A percentile compares a stretch with the other conserved stretches of the same genome.
Conservation (phyloP, 495 filamentous ascomycete species). For the Daldinia bambusicola region DNA sequence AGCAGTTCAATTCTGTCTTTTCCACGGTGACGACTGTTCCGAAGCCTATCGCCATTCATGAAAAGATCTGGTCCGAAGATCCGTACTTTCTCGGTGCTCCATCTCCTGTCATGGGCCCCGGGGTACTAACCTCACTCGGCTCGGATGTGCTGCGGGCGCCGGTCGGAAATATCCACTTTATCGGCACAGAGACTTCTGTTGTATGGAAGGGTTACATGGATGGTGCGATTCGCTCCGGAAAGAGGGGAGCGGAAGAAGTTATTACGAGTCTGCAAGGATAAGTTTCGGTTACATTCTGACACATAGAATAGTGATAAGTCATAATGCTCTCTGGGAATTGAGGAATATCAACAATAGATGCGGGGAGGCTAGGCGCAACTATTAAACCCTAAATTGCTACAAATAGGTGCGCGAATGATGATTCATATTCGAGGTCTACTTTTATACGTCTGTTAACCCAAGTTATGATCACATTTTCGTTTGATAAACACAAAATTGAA, state of each 20-base stretch:
- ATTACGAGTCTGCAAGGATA: constrained; percentile 12
- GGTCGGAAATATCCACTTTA: constrained; percentile 54
- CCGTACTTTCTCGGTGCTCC: constrained; percentile 41
- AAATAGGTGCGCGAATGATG: too few relatives aligned
- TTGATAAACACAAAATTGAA: background rate
- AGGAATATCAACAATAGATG: too few relatives aligned
- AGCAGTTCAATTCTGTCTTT: constrained; percentile 25
- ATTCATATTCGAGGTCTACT: too few relatives aligned
- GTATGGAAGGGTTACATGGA: constrained; percentile 60
- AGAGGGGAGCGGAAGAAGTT: constrained; percentile 52
- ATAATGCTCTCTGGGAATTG: background rate
- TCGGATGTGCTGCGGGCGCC: constrained; percentile 30
- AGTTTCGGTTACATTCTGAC: background rate
- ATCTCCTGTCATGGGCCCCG: constrained; percentile 35
- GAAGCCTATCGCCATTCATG: constrained; percentile 31
- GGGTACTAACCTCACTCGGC: constrained; percentile 26
- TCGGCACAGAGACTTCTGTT: constrained; percentile 53
- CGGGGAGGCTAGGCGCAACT: background rate
- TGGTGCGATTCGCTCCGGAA: constrained; percentile 53
- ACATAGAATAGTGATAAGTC: background rate
- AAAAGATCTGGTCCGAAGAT: constrained; percentile 35
- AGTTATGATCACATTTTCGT: background rate
- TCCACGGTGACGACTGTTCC: constrained; percentile 15
- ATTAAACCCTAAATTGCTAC: background rate
- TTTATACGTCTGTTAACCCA: too few relatives aligned